Evolutionary conservation across 805 yeast species (phyloP).

Genomic region (Starmerella potacharoeniae): DNA sequence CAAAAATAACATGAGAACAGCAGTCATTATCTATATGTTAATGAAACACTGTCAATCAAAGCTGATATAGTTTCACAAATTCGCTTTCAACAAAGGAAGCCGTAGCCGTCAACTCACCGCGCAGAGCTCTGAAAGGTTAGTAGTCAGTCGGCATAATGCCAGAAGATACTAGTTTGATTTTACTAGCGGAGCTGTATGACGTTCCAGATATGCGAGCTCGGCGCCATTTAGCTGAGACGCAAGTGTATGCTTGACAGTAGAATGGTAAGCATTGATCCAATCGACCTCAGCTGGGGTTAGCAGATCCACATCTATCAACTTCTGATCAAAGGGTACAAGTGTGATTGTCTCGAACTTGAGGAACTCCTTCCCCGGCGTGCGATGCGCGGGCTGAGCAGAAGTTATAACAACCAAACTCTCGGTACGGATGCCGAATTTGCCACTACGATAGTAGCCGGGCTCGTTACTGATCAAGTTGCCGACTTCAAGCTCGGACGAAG

Average conservation of each 20-base stretch:
- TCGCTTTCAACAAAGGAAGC: neutral
- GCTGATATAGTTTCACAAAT: too few relatives aligned
- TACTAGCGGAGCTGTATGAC: slow-evolving; percentile 9
- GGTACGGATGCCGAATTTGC: slow-evolving; percentile 79
- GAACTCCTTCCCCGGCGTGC: slow-evolving; percentile 43
- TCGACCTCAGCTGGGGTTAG: slow-evolving; percentile 49
- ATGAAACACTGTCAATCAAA: too few relatives aligned
- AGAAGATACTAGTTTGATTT: neutral
- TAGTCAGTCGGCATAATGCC: too few relatives aligned
- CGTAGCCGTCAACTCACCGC: neutral
- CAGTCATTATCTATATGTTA: too few relatives aligned
- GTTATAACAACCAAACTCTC: slow-evolving; percentile 67
- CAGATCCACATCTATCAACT: slow-evolving; percentile 51
- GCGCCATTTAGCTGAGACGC: slow-evolving; percentile 41
- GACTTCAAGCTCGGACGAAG: slow-evolving; percentile 42
- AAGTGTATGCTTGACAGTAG: slow-evolving; percentile 42
- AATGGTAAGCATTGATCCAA: slow-evolving; percentile 63
- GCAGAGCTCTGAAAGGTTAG: neutral
- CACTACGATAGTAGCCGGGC: slow-evolving; percentile 88
- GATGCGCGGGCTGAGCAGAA: slow-evolving; percentile 28
- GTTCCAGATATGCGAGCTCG: slow-evolving; percentile 53
- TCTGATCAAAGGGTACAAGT: slow-evolving; percentile 67
- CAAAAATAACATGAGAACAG: too few relatives aligned
- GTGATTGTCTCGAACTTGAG: slow-evolving; percentile 76
- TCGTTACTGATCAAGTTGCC: slow-evolving; percentile 84